Percentiles rank a stretch among this genome's conserved stretches.
phyloP scores from a whole-genome alignment of 305 asterid species.

The Solanum chacoense region DNA sequence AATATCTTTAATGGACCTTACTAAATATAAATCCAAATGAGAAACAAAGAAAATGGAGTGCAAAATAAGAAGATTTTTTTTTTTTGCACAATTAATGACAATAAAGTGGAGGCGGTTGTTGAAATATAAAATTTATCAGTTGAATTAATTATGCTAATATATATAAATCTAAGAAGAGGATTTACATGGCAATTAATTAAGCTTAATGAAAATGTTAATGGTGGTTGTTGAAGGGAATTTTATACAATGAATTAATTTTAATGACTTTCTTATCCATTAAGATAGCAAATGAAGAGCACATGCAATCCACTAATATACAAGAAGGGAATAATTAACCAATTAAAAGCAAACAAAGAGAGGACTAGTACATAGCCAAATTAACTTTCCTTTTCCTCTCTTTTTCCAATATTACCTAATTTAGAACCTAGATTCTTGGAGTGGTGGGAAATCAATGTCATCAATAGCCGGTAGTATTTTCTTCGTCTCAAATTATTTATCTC shows the following conservation, averaged over 20 bases:
- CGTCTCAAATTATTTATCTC: neutral
- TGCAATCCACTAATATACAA: conserved; percentile 39
- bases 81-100: neutral
- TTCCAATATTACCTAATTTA: conserved; percentile 6
- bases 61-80: neutral
- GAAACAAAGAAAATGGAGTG: neutral
- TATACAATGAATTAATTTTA: conserved; percentile 14
- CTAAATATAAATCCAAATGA: neutral
- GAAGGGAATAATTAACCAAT: neutral
- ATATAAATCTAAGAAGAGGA: neutral
- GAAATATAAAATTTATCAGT: neutral
- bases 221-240: neutral
- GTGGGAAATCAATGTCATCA: conserved; percentile 43
- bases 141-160: neutral
- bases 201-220: neutral
- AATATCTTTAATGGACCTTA: neutral
- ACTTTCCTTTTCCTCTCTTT: neutral
- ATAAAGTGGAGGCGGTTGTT: neutral
- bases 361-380: neutral
- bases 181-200: neutral
- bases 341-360: neutral
- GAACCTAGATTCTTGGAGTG: conserved; percentile 50
- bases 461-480: neutral
- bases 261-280: conserved; percentile 34
- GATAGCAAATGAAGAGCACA: conserved; percentile 28